Percentiles rank a stretch among this genome's conserved stretches.
Evolutionary conservation across 2,329 filamentous ascomycete species (phyloP).

Genomic region (Fusarium citri): DNA sequence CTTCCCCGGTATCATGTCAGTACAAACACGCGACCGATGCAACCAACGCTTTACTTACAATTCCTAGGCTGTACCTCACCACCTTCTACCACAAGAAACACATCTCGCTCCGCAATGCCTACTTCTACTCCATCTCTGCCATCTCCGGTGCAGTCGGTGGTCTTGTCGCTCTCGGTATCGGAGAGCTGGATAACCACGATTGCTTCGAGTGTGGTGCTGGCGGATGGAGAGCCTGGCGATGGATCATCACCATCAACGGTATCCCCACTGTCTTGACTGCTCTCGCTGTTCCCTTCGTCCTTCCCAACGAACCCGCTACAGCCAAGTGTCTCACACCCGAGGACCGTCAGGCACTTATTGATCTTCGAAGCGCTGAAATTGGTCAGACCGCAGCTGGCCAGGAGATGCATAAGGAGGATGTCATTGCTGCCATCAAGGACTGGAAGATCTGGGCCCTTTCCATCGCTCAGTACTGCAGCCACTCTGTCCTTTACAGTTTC

Average conservation of each 20-base stretch:
- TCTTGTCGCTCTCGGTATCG: conserved; percentile 72
- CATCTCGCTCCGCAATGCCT: conserved; percentile 70
- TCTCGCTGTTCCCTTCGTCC: conserved; percentile 63
- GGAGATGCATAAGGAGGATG: conserved; percentile 46
- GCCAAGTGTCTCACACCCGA: conserved; percentile 52
- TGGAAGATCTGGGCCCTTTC: conserved; percentile 74
- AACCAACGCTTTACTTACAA: background rate
- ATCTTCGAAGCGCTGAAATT: conserved; percentile 62
- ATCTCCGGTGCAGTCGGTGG: conserved; percentile 73
- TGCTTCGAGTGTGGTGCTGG: conserved; percentile 68
- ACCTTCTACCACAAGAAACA: conserved; percentile 73
- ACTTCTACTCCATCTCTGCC: conserved; percentile 70
- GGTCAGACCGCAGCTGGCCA: conserved; percentile 38
- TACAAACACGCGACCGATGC: background rate
- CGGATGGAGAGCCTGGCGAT: conserved; percentile 72
- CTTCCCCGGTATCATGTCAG: conserved; percentile 59
- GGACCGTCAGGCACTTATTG: conserved; percentile 61
- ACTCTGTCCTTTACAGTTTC: conserved; percentile 76
- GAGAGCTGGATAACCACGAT: conserved; percentile 15
- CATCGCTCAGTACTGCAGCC: conserved; percentile 69
- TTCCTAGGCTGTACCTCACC: conserved; percentile 61
- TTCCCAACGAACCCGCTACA: conserved; percentile 69
- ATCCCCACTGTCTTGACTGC: conserved; percentile 61
- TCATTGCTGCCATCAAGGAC: conserved; percentile 55
- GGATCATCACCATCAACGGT: conserved; percentile 72